These are phyloP conservation scores for Neurospora tetraspora DNA, from an alignment of 495 filamentous ascomycete species.

Conservation along the genomic window DNA sequence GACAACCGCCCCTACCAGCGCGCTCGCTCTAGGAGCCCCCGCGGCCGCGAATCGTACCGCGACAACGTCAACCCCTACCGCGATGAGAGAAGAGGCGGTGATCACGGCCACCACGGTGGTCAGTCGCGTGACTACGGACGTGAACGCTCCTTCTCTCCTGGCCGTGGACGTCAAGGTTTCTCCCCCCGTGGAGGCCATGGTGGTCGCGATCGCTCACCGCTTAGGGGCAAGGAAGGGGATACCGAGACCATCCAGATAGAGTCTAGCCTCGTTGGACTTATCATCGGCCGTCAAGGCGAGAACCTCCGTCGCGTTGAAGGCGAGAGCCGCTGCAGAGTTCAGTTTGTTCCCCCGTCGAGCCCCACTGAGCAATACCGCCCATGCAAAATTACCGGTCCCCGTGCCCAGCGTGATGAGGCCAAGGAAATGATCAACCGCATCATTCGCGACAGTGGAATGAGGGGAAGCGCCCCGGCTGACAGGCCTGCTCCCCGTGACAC, in stretches of 20 bases:
- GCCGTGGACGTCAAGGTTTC: slow-evolving; percentile 39
- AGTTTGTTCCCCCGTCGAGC: slow-evolving; percentile 63
- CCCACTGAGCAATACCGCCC: slow-evolving; percentile 58
- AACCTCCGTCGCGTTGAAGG: slow-evolving; percentile 68
- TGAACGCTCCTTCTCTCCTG: slow-evolving; percentile 55
- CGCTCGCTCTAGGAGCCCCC: slow-evolving; percentile 61
- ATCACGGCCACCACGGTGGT: slow-evolving; percentile 20
- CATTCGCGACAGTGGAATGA: slow-evolving; percentile 71
- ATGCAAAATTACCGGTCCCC: slow-evolving; percentile 67
- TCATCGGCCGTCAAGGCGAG: slow-evolving; percentile 76
- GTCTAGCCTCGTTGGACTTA: slow-evolving; percentile 65
- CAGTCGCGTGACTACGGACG: slow-evolving; percentile 42
- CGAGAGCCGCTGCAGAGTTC: slow-evolving; percentile 65
- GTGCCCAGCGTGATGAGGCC: slow-evolving; percentile 55
- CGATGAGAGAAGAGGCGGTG: slow-evolving; percentile 58
- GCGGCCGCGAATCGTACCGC: slow-evolving; percentile 49
- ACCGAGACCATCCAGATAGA: slow-evolving; percentile 68
- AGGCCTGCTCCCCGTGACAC: slow-evolving; percentile 11
- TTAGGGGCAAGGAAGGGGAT: slow-evolving; percentile 46
- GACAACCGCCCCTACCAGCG: slow-evolving; percentile 45
- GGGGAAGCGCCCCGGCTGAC: slow-evolving; percentile 33
- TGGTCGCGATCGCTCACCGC: slow-evolving; percentile 45
- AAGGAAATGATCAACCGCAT: slow-evolving; percentile 68
- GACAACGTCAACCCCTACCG: slow-evolving; percentile 67
- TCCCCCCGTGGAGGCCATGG: slow-evolving; percentile 33